Conservation (phyloP, 2,329 filamentous ascomycete genomes). For the Fusarium dimerum region DNA sequence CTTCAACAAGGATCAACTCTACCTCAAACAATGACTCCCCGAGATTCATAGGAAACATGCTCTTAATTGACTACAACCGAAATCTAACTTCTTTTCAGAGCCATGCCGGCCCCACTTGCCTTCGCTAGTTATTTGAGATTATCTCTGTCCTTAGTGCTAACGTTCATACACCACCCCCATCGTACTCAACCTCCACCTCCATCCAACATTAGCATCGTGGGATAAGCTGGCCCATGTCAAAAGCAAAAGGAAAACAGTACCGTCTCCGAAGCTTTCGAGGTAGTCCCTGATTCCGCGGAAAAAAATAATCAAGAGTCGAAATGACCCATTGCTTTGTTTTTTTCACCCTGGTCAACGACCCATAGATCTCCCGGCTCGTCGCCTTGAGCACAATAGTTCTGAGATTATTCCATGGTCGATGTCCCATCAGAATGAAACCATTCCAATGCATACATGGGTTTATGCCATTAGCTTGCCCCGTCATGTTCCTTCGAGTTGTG, state of each 20-base stretch:
- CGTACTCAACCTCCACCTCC: neutral
- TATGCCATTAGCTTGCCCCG: neutral
- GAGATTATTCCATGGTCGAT: neutral
- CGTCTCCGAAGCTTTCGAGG: neutral
- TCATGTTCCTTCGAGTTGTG: neutral
- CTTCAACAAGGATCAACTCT: too few relatives aligned
- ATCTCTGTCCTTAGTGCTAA: too few relatives aligned
- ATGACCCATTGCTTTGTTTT: neutral
- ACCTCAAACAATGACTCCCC: too few relatives aligned
- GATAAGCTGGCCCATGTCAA: neutral
- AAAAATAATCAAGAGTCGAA: neutral
- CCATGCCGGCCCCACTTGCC: slow-evolving; percentile 14
- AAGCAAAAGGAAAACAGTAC: neutral
- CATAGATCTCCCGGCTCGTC: neutral
- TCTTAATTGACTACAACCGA: neutral
- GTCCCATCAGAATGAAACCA: neutral
- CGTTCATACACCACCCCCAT: neutral
- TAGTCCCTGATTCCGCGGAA: neutral
- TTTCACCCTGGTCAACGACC: neutral
- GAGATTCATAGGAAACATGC: too few relatives aligned
- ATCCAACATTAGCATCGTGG: neutral
- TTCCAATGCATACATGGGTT: neutral
- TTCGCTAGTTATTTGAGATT: neutral
- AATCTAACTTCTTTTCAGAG: neutral
- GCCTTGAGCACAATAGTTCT: neutral